Evolutionary conservation across 2,329 filamentous ascomycete species (phyloP).

Genomic region (Neonectria hederae): DNA sequence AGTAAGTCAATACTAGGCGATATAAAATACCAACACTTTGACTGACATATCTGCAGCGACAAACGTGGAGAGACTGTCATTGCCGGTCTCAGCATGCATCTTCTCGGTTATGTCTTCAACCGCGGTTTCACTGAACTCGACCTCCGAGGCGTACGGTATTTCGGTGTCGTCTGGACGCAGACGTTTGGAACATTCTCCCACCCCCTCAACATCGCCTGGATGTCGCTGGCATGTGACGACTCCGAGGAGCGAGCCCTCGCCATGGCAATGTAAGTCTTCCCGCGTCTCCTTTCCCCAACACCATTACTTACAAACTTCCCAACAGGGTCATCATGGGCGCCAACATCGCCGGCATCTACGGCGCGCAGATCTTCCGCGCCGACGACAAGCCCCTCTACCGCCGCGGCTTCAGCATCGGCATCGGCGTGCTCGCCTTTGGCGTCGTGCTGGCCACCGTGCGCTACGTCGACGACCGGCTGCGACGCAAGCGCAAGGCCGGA

Average conservation of each 20-base stretch:
- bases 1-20: constrained; percentile 46
- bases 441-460: constrained; percentile 52
- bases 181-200: constrained; percentile 64
- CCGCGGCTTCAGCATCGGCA: constrained; percentile 58
- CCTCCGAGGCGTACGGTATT: constrained; percentile 57
- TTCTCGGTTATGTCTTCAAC: constrained; percentile 64
- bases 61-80: constrained; percentile 63
- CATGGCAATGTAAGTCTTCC: constrained; percentile 61
- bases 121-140: constrained; percentile 59
- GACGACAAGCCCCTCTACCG: constrained; percentile 63
- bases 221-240: constrained; percentile 64
- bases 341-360: constrained; percentile 69
- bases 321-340: constrained; percentile 67
- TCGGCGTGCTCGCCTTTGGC: constrained; percentile 55
- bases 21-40: not conserved
- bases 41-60: constrained; percentile 44
- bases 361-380: constrained; percentile 66
- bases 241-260: constrained; percentile 67
- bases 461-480: constrained; percentile 53
- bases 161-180: constrained; percentile 66
- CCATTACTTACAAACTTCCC: not conserved
- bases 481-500: constrained; percentile 26
- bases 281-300: not conserved
- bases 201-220: constrained; percentile 68
- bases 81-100: constrained; percentile 55